These are phyloP conservation scores for Parathielavia appendiculata DNA, from an alignment of 495 filamentous ascomycete genomes.

Conservation along the genomic window DNA sequence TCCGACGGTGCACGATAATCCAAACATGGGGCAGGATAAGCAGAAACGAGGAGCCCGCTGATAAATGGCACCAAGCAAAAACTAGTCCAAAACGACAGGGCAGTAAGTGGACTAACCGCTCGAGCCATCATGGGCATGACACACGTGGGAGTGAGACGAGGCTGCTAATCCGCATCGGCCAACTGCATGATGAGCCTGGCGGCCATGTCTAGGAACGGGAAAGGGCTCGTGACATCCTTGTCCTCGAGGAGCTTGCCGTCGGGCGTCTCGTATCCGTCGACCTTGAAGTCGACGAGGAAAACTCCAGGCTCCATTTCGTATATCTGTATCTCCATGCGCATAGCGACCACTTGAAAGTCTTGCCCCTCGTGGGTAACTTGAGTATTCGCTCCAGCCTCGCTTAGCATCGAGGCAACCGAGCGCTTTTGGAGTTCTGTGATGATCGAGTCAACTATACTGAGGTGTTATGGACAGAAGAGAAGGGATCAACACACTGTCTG, in stretches of 20 bases:
- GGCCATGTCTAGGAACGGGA: constrained; percentile 73
- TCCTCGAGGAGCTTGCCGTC: constrained; percentile 56
- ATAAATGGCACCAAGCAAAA: no score
- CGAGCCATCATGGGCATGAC: neutral
- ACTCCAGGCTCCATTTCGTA: constrained; percentile 91
- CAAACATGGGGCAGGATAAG: no score
- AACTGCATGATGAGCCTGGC: constrained; percentile 69
- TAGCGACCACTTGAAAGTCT: constrained; percentile 56
- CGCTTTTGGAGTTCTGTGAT: constrained; percentile 36
- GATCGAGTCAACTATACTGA: constrained; percentile 17
- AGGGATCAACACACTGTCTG: constrained; percentile 57
- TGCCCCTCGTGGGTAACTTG: constrained; percentile 35
- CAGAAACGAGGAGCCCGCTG: no score
- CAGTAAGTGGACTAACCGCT: neutral
- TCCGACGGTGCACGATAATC: no score
- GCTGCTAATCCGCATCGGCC: constrained; percentile 55
- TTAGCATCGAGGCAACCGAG: constrained; percentile 32
- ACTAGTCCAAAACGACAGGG: neutral
- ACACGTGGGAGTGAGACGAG: neutral
- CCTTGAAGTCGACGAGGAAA: constrained; percentile 98
- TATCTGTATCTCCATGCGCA: constrained; percentile 93
- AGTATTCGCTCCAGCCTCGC: constrained; percentile 33
- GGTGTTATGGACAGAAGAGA: neutral
- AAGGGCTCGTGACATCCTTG: constrained; percentile 70
- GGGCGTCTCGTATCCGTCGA: constrained; percentile 87